Evolutionary conservation across 768 basidiomycete genomes (phyloP).

Genomic region (Daedaleopsis nitida): DNA sequence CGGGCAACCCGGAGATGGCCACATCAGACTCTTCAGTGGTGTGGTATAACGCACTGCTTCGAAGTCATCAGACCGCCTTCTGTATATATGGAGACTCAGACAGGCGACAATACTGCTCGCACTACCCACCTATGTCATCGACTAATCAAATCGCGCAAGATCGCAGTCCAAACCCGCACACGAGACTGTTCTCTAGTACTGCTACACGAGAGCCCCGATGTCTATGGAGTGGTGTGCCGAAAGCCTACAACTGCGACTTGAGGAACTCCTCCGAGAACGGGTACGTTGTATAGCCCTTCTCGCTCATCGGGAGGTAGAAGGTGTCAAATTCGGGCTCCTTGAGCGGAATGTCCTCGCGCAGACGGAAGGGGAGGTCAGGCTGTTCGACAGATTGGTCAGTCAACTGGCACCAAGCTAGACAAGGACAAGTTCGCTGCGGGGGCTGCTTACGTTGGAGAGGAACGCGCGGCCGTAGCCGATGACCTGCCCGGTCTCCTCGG

Average conservation of each 20-base stretch:
- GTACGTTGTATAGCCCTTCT: constrained; percentile 28
- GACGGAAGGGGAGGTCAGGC: constrained; percentile 45
- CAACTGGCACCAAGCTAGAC: neutral
- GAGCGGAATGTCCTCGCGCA: constrained; percentile 37
- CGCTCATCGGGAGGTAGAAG: constrained; percentile 38
- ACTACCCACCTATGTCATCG: too few species aligned
- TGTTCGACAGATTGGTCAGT: constrained; percentile 14
- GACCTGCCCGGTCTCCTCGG: constrained; percentile 17
- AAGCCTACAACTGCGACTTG: neutral
- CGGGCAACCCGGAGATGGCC: too few species aligned
- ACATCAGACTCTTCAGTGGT: too few species aligned
- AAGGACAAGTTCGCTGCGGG: neutral
- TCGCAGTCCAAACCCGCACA: too few species aligned
- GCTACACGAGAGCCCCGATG: too few species aligned
- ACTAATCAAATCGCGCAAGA: too few species aligned
- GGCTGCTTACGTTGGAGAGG: constrained; percentile 30
- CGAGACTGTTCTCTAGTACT: too few species aligned
- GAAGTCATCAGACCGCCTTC: too few species aligned
- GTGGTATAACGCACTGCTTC: too few species aligned
- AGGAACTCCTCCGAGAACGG: constrained; percentile 17
- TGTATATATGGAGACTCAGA: too few species aligned
- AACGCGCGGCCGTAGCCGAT: constrained; percentile 26
- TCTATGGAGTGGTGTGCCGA: constrained; percentile 2
- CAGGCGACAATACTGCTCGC: too few species aligned
- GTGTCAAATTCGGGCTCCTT: constrained; percentile 37